phyloP scores from a whole-genome alignment of 176 grass and related monocot species.

The Guadua angustifolia region DNA sequence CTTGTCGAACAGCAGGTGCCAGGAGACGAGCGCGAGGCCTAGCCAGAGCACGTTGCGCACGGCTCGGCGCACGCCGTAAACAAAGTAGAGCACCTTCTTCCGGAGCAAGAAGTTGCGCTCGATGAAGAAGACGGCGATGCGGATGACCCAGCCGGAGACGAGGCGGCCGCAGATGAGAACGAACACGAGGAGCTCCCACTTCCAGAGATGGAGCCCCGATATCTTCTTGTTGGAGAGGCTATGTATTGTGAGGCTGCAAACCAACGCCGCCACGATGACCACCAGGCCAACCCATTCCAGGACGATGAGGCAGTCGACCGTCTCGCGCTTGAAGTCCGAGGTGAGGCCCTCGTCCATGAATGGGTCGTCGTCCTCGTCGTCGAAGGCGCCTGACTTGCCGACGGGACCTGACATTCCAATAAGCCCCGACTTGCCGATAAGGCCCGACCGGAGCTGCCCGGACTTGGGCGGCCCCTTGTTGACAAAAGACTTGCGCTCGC shows the following conservation, averaged over 20 bases:
- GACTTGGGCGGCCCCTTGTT: slow-evolving; percentile 52
- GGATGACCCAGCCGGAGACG: slow-evolving; percentile 86
- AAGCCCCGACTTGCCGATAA: slow-evolving; percentile 52
- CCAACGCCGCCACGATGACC: slow-evolving; percentile 69
- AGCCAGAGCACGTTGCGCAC: slow-evolving; percentile 96
- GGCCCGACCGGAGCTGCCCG: slow-evolving; percentile 60
- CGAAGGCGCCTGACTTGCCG: slow-evolving; percentile 50
- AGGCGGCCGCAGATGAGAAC: slow-evolving; percentile 93
- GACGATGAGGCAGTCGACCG: slow-evolving; percentile 55
- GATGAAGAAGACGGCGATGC: slow-evolving; percentile 75
- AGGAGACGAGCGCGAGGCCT: slow-evolving; percentile 74
- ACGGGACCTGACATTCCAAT: slow-evolving; percentile 46
- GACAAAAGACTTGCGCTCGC: slow-evolving; percentile 51
- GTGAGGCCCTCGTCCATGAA: slow-evolving; percentile 77
- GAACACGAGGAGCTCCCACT: slow-evolving; percentile 83
- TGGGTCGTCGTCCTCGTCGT: slow-evolving; percentile 84
- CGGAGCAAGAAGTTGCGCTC: slow-evolving; percentile 89
- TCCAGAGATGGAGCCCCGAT: slow-evolving; percentile 87
- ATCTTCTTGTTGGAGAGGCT: slow-evolving; percentile 48
- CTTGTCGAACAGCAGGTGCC: slow-evolving; percentile 78
- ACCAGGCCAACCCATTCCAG: slow-evolving; percentile 79
- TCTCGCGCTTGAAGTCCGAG: slow-evolving; percentile 63
- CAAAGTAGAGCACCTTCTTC: slow-evolving; percentile 96
- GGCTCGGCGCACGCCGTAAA: slow-evolving; percentile 81
- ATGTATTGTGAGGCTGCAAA: slow-evolving; percentile 64